Evolutionary conservation across 2,329 filamentous ascomycete genomes (phyloP).

Genomic region (Apiospora kogelbergensis): DNA sequence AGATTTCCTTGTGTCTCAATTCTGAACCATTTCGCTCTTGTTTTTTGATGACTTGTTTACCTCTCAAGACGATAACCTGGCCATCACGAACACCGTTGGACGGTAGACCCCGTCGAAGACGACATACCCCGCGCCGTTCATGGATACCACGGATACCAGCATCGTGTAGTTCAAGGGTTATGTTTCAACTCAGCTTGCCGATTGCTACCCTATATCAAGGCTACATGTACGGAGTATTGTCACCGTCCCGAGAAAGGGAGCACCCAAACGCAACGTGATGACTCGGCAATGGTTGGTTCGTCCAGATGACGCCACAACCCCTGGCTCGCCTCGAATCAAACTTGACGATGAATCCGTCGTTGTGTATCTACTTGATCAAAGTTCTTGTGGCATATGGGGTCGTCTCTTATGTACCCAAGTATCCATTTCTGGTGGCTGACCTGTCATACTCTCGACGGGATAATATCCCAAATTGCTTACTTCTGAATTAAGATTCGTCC

Average conservation of each 20-base stretch:
- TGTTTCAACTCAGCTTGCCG: not conserved
- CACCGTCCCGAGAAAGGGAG: not conserved
- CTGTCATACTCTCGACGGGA: no score
- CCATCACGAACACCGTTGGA: not conserved
- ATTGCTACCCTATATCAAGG: not conserved
- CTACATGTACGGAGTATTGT: not conserved
- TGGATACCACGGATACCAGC: not conserved
- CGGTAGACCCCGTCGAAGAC: not conserved
- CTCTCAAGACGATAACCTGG: not conserved
- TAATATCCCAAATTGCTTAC: no score
- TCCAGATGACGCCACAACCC: not conserved
- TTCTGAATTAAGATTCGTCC: no score
- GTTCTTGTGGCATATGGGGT: not conserved
- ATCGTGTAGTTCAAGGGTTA: not conserved
- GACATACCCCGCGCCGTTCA: not conserved
- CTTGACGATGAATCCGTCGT: not conserved
- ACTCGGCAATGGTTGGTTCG: not conserved
- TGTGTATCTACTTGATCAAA: not conserved
- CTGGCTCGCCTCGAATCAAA: not conserved
- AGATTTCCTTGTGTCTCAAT: not conserved
- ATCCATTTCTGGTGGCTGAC: no score
- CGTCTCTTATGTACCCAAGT: not conserved
- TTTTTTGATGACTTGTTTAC: not conserved
- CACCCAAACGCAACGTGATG: not conserved
- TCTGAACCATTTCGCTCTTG: not conserved